A percentile compares a stretch with the other conserved stretches of the same genome.
Evolutionary conservation across 371 early-diverging fungal species (phyloP).

Genomic region (Mucor saturninus): DNA sequence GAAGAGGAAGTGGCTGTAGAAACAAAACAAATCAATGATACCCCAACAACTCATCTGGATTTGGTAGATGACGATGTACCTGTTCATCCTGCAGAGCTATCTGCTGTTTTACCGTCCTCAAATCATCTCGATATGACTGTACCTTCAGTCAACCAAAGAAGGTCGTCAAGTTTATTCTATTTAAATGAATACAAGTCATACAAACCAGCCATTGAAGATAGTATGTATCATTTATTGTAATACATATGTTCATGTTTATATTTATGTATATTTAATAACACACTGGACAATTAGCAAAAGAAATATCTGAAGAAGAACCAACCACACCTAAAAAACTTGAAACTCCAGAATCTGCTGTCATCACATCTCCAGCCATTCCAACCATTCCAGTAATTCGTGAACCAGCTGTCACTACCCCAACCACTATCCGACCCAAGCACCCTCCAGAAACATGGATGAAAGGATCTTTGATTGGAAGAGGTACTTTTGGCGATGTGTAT

Average conservation of each 20-base stretch:
- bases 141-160: neutral
- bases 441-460: conserved; percentile 71
- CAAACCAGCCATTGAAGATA: conserved; percentile 16
- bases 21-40: neutral
- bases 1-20: neutral
- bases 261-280: no score
- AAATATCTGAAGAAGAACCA: neutral
- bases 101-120: neutral
- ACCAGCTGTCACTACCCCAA: no score
- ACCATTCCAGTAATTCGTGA: neutral
- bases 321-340: neutral
- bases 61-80: neutral
- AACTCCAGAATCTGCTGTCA: neutral
- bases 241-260: no score
- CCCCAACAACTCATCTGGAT: neutral
- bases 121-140: neutral
- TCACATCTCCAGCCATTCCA: neutral
- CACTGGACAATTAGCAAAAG: neutral
- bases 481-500: conserved; percentile 97
- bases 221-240: neutral
- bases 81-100: neutral
- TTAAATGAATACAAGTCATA: conserved; percentile 9
- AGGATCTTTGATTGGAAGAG: conserved; percentile 93
- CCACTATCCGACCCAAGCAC: conserved; percentile 4
- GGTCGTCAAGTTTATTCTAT: conserved; percentile 15